These are phyloP conservation scores for Mediolabrus comicus DNA, from an alignment of 108 stramenopile species.

Conservation along the genomic window DNA sequence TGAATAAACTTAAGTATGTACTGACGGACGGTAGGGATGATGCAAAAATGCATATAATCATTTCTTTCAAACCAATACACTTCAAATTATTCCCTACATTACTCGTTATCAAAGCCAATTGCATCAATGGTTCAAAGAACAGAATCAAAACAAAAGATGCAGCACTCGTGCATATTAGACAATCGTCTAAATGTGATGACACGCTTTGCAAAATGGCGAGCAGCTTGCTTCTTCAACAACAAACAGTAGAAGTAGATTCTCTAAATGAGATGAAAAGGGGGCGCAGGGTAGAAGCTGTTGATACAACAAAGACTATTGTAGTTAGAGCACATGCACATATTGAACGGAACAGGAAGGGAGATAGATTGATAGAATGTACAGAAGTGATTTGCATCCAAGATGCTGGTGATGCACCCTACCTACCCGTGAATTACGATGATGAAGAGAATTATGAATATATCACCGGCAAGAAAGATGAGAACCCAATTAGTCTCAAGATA, in stretches of 20 bases:
- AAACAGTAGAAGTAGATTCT: background rate
- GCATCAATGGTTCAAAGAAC: conserved; percentile 17
- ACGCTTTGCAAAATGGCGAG: background rate
- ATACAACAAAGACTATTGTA: conserved; percentile 5
- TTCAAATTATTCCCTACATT: conserved; percentile 33
- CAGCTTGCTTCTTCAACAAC: background rate
- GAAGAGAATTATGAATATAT: conserved; percentile 10
- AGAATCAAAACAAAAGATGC: conserved; percentile 5
- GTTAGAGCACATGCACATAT: conserved; percentile 15
- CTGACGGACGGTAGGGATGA: background rate
- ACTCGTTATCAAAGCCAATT: conserved; percentile 15
- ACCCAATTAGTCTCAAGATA: conserved; percentile 10
- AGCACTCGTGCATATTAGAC: conserved; percentile 14
- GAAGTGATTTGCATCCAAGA: conserved; percentile 10
- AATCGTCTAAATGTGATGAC: background rate
- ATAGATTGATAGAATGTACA: conserved; percentile 36
- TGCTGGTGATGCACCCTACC: conserved; percentile 8
- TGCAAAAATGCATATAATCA: conserved; percentile 1
- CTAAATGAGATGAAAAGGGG: conserved; percentile 2
- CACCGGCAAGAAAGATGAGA: background rate
- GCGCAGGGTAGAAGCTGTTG: conserved; percentile 14
- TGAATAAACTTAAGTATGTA: too few species aligned
- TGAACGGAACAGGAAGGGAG: conserved; percentile 33
- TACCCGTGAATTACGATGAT: conserved; percentile 2
- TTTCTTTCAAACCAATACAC: conserved; percentile 24